These are phyloP conservation scores for Phytophthora quininea DNA, from an alignment of 352 stramenopile species.

Conservation along the genomic window DNA sequence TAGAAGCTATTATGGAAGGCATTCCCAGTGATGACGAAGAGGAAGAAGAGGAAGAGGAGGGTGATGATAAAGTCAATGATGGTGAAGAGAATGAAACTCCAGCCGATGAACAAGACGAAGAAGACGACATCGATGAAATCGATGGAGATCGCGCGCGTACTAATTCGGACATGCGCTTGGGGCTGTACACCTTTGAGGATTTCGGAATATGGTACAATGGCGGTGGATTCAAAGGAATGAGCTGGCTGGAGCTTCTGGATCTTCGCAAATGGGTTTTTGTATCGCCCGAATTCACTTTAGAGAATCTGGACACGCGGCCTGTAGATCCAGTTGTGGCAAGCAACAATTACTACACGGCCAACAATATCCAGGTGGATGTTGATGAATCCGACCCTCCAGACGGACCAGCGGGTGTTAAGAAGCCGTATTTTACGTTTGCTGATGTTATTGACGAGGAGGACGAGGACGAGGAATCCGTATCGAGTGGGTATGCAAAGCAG, in stretches of 20 bases:
- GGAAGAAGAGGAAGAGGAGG: slow-evolving; percentile 37
- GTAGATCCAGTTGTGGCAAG: slow-evolving; percentile 77
- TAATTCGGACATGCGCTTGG: slow-evolving; percentile 58
- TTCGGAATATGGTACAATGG: slow-evolving; percentile 89
- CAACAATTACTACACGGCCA: slow-evolving; percentile 85
- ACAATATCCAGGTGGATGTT: slow-evolving; percentile 85
- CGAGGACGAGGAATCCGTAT: slow-evolving; percentile 50
- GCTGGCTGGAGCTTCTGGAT: slow-evolving; percentile 87
- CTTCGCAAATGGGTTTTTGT: slow-evolving; percentile 87
- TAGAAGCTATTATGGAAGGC: slow-evolving; percentile 77
- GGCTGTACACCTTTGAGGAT: slow-evolving; percentile 79
- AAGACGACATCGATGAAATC: slow-evolving; percentile 41
- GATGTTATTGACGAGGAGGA: slow-evolving; percentile 74
- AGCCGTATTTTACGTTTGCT: slow-evolving; percentile 60
- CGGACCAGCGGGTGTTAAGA: slow-evolving; percentile 38
- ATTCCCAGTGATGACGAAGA: slow-evolving; percentile 35
- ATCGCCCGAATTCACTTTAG: slow-evolving; percentile 67
- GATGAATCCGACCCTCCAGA: slow-evolving; percentile 52
- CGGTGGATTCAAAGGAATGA: slow-evolving; percentile 77
- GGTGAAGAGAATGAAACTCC: slow-evolving; percentile 28
- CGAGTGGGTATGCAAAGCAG: not conserved
- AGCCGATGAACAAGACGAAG: slow-evolving; percentile 28
- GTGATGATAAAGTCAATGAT: slow-evolving; percentile 33
- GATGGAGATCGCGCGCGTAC: slow-evolving; percentile 44
- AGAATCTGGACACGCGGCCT: slow-evolving; percentile 67